phyloP scores from a whole-genome alignment of 371 early-diverging fungal species.

The Smittium culicis region DNA sequence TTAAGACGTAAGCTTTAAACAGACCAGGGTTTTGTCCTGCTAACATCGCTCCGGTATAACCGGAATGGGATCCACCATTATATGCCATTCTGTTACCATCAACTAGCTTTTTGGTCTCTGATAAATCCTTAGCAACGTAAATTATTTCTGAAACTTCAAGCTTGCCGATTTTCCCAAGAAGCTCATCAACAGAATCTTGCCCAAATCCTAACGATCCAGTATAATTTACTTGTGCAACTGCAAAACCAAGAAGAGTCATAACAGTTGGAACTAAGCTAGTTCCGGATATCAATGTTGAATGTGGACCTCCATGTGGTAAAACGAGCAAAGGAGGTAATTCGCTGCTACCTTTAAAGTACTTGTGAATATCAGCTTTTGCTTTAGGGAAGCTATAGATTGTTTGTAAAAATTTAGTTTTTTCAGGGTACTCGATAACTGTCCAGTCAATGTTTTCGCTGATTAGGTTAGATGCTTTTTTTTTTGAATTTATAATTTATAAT shows the following conservation, averaged over 20 bases:
- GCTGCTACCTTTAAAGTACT: slow-evolving; percentile 12
- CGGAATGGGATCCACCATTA: slow-evolving; percentile 60
- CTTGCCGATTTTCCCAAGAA: slow-evolving; percentile 50
- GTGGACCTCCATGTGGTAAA: slow-evolving; percentile 38
- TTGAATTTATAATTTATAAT: no score
- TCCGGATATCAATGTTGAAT: slow-evolving; percentile 36
- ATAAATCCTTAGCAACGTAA: slow-evolving; percentile 12
- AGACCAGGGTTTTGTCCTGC: slow-evolving; percentile 39
- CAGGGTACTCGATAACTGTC: slow-evolving; percentile 8
- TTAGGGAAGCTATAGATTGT: background rate
- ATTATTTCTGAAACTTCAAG: slow-evolving; percentile 44
- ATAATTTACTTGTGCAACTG: slow-evolving; percentile 49
- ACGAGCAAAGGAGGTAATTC: slow-evolving; percentile 2
- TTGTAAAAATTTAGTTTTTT: slow-evolving; percentile 5
- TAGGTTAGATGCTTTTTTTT: slow-evolving; percentile 8
- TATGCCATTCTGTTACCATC: slow-evolving; percentile 33
- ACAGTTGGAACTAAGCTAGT: slow-evolving; percentile 29
- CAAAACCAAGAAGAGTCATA: slow-evolving; percentile 40
- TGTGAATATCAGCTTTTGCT: background rate
- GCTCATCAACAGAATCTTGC: slow-evolving; percentile 38
- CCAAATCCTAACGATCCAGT: slow-evolving; percentile 61
- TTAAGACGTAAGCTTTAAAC: slow-evolving; percentile 42
- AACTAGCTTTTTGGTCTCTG: slow-evolving; percentile 19
- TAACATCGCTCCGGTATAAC: slow-evolving; percentile 49
- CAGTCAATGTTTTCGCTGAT: slow-evolving; percentile 18